Percentiles rank a stretch among this genome's conserved stretches.
phyloP scores from a whole-genome alignment of 1,284 basidiomycete species.

The Pseudozyma tsukubaensis region DNA sequence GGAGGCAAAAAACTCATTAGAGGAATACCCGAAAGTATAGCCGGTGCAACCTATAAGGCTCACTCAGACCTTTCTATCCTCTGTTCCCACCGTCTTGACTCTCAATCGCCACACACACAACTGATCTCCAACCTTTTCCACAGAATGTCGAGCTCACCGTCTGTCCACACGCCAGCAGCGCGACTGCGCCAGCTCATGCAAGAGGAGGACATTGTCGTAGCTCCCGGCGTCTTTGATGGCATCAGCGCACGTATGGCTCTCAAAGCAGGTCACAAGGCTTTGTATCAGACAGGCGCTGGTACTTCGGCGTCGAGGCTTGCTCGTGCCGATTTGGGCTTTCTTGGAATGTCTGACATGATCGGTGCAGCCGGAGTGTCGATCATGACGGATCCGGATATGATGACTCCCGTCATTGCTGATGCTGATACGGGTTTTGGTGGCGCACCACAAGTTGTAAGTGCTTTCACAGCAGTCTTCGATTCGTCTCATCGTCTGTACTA shows the following conservation, averaged over 20 bases:
- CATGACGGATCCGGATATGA: constrained; percentile 22
- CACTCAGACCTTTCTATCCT: neutral
- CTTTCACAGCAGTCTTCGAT: no score
- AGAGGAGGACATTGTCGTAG: constrained; percentile 23
- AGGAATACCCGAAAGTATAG: constrained; percentile 15
- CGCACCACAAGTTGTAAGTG: constrained; percentile 75
- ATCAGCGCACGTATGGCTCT: constrained; percentile 82
- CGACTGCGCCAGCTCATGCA: constrained; percentile 28
- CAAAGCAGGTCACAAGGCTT: constrained; percentile 75
- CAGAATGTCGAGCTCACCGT: neutral
- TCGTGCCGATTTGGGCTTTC: constrained; percentile 81
- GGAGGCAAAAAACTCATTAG: neutral
- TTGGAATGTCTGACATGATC: constrained; percentile 77
- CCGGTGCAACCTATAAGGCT: neutral
- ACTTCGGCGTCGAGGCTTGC: constrained; percentile 82
- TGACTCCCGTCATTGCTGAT: constrained; percentile 76
- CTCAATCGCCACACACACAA: neutral
- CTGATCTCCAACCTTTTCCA: neutral
- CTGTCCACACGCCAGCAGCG: constrained; percentile 25
- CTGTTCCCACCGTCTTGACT: neutral
- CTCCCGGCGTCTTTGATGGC: constrained; percentile 79
- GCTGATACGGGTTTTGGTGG: constrained; percentile 86
- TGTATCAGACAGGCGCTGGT: constrained; percentile 82
- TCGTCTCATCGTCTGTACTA: neutral
- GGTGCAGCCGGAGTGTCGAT: constrained; percentile 33